Evolutionary conservation across 108 stramenopile species (phyloP).

Genomic region (Skeletonema tropicum): DNA sequence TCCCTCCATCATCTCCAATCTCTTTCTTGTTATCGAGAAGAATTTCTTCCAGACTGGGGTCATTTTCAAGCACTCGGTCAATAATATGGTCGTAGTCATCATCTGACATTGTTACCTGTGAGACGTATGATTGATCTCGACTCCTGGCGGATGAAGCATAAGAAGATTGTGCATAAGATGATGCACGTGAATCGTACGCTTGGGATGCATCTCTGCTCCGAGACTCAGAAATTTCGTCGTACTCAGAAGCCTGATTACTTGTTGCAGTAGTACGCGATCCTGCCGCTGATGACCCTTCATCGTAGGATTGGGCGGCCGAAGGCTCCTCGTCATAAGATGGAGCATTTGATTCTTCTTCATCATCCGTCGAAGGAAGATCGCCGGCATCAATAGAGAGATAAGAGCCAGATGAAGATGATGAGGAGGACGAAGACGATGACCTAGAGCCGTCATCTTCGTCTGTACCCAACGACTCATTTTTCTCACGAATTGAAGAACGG

Average conservation of each 20-base stretch:
- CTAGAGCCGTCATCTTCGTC: background rate
- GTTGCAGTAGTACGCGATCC: background rate
- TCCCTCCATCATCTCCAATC: background rate
- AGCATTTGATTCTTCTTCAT: background rate
- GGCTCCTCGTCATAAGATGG: background rate
- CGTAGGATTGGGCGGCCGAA: background rate
- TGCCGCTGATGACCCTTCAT: background rate
- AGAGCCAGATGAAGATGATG: background rate
- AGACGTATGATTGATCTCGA: background rate
- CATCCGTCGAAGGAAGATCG: background rate
- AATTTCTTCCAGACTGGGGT: background rate
- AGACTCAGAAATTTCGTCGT: background rate
- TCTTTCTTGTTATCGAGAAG: background rate
- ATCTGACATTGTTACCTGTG: background rate
- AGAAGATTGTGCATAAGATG: background rate
- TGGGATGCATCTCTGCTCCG: background rate
- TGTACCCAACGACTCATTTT: background rate
- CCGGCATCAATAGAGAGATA: background rate
- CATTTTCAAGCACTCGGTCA: constrained; percentile 5
- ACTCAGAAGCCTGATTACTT: constrained; percentile 3
- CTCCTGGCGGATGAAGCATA: constrained; percentile 7
- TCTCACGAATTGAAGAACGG: background rate
- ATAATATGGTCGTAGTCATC: constrained; percentile 2
- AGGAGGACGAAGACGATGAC: background rate
- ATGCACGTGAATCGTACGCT: background rate